Evolutionary conservation across 2,329 filamentous ascomycete species (phyloP).

Genomic region (Hymenoscyphus albidus): DNA sequence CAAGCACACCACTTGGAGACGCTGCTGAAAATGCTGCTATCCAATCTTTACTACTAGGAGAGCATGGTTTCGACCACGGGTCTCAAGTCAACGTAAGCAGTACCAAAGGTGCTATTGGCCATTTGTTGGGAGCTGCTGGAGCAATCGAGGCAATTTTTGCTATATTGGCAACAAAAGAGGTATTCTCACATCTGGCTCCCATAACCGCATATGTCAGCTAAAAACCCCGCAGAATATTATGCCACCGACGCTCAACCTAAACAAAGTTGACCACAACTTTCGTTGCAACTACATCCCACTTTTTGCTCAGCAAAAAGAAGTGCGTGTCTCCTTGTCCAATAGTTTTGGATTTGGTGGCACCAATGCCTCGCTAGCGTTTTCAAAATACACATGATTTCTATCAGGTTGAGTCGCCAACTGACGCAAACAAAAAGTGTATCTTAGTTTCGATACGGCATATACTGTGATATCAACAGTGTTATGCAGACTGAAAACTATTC

Average conservation of each 20-base stretch:
- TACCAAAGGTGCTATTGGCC: conserved; percentile 89
- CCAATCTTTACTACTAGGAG: conserved; percentile 68
- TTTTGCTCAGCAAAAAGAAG: conserved; percentile 62
- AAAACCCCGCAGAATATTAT: conserved; percentile 58
- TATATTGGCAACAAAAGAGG: conserved; percentile 73
- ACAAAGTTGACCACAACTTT: conserved; percentile 61
- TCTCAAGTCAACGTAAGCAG: conserved; percentile 78
- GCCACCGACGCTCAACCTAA: conserved; percentile 83
- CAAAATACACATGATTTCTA: conserved; percentile 28
- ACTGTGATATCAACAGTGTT: background rate
- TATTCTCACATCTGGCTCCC: conserved; percentile 38
- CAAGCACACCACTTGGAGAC: conserved; percentile 81
- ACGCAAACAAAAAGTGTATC: background rate
- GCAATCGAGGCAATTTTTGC: conserved; percentile 87
- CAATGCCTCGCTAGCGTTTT: conserved; percentile 83
- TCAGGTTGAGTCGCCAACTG: background rate
- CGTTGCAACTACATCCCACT: conserved; percentile 83
- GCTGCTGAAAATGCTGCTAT: conserved; percentile 84
- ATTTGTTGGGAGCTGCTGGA: conserved; percentile 86
- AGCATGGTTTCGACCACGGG: conserved; percentile 59
- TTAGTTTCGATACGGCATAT: background rate
- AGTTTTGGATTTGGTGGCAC: conserved; percentile 98
- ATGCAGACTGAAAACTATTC: background rate
- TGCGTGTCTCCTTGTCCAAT: conserved; percentile 80
- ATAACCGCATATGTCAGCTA: conserved; percentile 3